Percentiles rank a stretch among this genome's conserved stretches.
These are phyloP conservation scores for Babjeviella inositovora DNA, from an alignment of 805 yeast genomes.

Conservation along the genomic window DNA sequence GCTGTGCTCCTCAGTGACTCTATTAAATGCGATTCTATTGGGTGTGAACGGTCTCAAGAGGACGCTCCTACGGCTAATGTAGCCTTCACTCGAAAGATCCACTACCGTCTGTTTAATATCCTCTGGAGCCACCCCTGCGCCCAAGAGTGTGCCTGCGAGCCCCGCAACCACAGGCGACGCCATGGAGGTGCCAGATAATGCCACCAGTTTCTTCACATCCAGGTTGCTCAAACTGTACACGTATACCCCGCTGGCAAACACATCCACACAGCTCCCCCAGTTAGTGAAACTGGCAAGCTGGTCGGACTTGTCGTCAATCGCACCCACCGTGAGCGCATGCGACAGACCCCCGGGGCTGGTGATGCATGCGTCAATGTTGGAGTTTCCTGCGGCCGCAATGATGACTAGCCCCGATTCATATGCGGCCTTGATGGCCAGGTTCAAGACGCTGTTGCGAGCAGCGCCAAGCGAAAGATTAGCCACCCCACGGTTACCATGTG, in stretches of 20 bases:
- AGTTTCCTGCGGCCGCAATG: conserved; percentile 82
- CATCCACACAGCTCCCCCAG: conserved; percentile 85
- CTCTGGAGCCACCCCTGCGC: conserved; percentile 26
- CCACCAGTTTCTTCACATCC: conserved; percentile 8
- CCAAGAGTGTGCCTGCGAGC: conserved; percentile 33
- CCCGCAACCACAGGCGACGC: conserved; percentile 69
- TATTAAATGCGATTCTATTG: conserved; percentile 30
- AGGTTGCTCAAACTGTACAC: conserved; percentile 38
- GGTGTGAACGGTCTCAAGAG: conserved; percentile 38
- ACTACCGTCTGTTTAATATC: conserved; percentile 24
- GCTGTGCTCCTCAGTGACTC: conserved; percentile 6
- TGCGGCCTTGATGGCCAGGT: conserved; percentile 67
- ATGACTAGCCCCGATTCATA: conserved; percentile 52
- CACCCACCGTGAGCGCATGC: conserved; percentile 71
- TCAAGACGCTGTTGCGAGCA: conserved; percentile 43
- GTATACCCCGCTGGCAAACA: conserved; percentile 69
- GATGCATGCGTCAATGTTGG: conserved; percentile 60
- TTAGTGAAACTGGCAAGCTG: conserved; percentile 68
- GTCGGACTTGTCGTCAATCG: conserved; percentile 65
- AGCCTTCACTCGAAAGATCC: conserved; percentile 26
- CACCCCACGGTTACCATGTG: conserved; percentile 28
- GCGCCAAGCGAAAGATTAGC: conserved; percentile 80
- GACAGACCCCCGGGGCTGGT: conserved; percentile 78
- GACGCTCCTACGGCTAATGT: conserved; percentile 27
- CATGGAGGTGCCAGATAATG: conserved; percentile 69